Evolutionary conservation across 306 rosid genomes (phyloP).

Genomic region (Hippophae rhamnoides): DNA sequence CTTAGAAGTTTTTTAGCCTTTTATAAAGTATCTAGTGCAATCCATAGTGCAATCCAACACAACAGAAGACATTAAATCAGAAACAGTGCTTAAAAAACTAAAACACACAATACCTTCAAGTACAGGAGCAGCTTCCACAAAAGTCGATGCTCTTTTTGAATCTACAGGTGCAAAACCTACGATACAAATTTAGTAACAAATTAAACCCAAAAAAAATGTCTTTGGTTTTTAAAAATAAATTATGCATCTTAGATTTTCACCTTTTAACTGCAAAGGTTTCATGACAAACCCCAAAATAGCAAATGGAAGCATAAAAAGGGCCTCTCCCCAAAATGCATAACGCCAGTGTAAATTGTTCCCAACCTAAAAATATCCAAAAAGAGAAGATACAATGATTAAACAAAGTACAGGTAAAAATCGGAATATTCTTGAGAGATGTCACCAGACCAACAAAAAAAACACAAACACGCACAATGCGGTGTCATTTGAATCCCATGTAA

Average conservation of each 20-base stretch:
- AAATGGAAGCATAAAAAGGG: constrained; percentile 88
- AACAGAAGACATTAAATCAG: not conserved
- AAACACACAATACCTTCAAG: constrained; percentile 43
- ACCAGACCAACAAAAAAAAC: not conserved
- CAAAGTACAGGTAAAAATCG: not conserved
- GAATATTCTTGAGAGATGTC: not conserved
- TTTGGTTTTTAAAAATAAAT: constrained; percentile 12
- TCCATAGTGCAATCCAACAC: too few relatives aligned
- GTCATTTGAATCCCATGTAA: too few relatives aligned
- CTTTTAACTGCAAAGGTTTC: constrained; percentile 76
- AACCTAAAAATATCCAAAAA: constrained; percentile 39
- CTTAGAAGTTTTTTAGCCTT: too few relatives aligned
- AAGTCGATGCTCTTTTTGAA: constrained; percentile 28
- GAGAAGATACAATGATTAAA: not conserved
- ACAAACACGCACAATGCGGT: too few relatives aligned
- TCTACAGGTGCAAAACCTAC: constrained; percentile 55
- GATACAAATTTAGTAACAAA: constrained; percentile 16
- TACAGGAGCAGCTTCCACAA: constrained; percentile 36
- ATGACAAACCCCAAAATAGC: constrained; percentile 63
- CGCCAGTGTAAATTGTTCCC: constrained; percentile 73
- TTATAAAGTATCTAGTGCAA: too few relatives aligned
- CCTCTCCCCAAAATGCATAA: constrained; percentile 72
- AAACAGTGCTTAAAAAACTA: not conserved
- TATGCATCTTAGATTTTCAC: constrained; percentile 28
- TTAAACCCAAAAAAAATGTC: constrained; percentile 8